Evolutionary conservation across 805 yeast species (phyloP).

Genomic region (Lipomyces orientalis): DNA sequence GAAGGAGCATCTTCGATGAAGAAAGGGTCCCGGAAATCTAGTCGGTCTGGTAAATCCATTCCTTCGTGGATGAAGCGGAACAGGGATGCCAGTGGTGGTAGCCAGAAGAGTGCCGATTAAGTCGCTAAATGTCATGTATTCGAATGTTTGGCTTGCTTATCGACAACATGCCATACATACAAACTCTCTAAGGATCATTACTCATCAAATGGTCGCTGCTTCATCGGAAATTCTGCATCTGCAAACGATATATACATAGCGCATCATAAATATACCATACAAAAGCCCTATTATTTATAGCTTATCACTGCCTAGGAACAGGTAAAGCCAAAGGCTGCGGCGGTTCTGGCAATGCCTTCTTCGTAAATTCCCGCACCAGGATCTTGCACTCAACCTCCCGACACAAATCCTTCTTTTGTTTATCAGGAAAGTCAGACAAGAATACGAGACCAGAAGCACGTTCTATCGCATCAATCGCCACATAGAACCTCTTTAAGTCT

Average conservation of each 20-base stretch:
- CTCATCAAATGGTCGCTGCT: background rate
- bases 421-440: slow-evolving; percentile 67
- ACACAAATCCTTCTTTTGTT: slow-evolving; percentile 69
- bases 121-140: background rate
- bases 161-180: background rate
- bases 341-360: slow-evolving; percentile 33
- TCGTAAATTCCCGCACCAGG: slow-evolving; percentile 73
- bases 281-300: background rate
- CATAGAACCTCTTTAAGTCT: slow-evolving; percentile 77
- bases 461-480: slow-evolving; percentile 89
- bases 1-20: background rate
- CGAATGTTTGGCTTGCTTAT: background rate
- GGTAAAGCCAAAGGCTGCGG: slow-evolving; percentile 27
- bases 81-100: background rate
- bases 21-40: slow-evolving; percentile 23
- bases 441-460: slow-evolving; percentile 82
- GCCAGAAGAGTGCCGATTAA: background rate
- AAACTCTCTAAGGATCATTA: background rate
- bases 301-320: slow-evolving; percentile 15
- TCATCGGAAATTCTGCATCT: background rate
- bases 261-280: background rate
- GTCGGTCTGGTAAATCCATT: background rate
- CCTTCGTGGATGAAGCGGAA: slow-evolving; percentile 20
- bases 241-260: background rate
- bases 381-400: slow-evolving; percentile 79